Percentiles rank a stretch among this genome's conserved stretches.
Conservation (phyloP, 495 filamentous ascomycete genomes). For the Hypoxylon fuscum region DNA sequence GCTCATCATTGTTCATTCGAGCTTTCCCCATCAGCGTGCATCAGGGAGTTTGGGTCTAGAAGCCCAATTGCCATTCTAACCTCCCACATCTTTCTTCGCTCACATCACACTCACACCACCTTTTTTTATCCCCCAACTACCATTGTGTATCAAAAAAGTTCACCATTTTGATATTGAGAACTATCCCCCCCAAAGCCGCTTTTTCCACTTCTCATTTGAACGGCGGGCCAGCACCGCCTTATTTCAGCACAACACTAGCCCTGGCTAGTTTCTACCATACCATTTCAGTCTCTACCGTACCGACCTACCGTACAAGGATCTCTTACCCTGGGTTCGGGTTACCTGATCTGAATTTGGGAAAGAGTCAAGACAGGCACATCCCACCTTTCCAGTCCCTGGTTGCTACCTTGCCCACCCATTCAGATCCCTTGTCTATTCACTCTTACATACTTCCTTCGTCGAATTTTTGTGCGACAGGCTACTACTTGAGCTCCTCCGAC, state of each 20-base stretch:
- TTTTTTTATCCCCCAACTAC: slow-evolving; percentile 14
- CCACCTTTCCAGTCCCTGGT: slow-evolving; percentile 33
- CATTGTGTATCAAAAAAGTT: slow-evolving; percentile 3
- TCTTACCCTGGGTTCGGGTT: slow-evolving; percentile 40
- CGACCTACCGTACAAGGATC: slow-evolving; percentile 33
- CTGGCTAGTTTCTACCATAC: slow-evolving; percentile 28
- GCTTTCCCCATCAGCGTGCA: slow-evolving; percentile 37
- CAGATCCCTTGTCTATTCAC: slow-evolving; percentile 23
- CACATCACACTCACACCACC: slow-evolving; percentile 27
- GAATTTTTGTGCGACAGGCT: slow-evolving; percentile 32
- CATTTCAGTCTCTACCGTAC: slow-evolving; percentile 38
- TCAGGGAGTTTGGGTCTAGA: slow-evolving; percentile 36
- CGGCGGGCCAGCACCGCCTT: slow-evolving; percentile 15
- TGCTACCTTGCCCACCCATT: slow-evolving; percentile 29
- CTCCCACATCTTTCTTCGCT: slow-evolving; percentile 20
- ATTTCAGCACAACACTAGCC: slow-evolving; percentile 8
- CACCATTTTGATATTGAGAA: too few relatives aligned
- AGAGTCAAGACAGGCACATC: slow-evolving; percentile 33
- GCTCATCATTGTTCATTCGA: slow-evolving; percentile 32
- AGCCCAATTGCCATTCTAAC: slow-evolving; percentile 27
- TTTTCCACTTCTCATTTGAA: not conserved
- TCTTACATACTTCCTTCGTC: slow-evolving; percentile 30
- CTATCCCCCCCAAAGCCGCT: not conserved
- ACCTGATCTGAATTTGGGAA: slow-evolving; percentile 39
- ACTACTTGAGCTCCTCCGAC: slow-evolving; percentile 23